A percentile compares a stretch with the other conserved stretches of the same genome.
phyloP scores from a whole-genome alignment of 148 eudicot species.

The Nepenthes gracilis region DNA sequence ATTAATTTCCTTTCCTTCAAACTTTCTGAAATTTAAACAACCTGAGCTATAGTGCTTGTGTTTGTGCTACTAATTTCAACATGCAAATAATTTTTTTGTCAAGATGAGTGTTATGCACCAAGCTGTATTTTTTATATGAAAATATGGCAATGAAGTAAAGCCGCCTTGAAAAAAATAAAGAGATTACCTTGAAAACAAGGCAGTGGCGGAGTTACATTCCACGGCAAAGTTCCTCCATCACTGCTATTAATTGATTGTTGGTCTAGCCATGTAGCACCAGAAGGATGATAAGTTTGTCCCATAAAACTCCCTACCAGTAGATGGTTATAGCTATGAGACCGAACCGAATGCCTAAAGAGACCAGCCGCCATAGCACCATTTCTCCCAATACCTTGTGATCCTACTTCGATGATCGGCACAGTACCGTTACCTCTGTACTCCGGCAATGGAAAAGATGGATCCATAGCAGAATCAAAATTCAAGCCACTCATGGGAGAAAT shows the following conservation, averaged over 20 bases:
- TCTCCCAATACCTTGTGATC: constrained; percentile 23
- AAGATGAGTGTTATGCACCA: too few relatives aligned
- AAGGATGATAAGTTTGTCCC: constrained; percentile 27
- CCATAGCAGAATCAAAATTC: constrained; percentile 40
- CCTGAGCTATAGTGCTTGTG: too few relatives aligned
- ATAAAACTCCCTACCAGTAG: constrained; percentile 46
- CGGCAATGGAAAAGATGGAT: constrained; percentile 31
- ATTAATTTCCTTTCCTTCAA: too few relatives aligned
- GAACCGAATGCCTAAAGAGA: constrained; percentile 17
- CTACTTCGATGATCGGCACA: constrained; percentile 27
- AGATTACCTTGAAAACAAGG: constrained; percentile 55
- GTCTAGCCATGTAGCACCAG: constrained; percentile 52
- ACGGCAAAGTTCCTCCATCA: constrained; percentile 28
- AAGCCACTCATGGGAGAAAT: constrained; percentile 25
- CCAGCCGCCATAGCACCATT: constrained; percentile 33
- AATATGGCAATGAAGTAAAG: neutral
- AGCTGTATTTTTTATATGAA: too few relatives aligned
- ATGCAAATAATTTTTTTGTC: too few relatives aligned
- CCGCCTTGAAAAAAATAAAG: too few relatives aligned
- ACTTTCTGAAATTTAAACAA: too few relatives aligned
- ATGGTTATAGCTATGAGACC: constrained; percentile 35
- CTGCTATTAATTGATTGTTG: constrained; percentile 37
- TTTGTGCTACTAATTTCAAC: too few relatives aligned
- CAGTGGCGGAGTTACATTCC: constrained; percentile 41
- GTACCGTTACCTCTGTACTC: constrained; percentile 36